Percentiles rank a stretch among this genome's conserved stretches.
These are phyloP conservation scores for Pichia sp. DNA, from an alignment of 1,139 yeast genomes.

Conservation along the genomic window DNA sequence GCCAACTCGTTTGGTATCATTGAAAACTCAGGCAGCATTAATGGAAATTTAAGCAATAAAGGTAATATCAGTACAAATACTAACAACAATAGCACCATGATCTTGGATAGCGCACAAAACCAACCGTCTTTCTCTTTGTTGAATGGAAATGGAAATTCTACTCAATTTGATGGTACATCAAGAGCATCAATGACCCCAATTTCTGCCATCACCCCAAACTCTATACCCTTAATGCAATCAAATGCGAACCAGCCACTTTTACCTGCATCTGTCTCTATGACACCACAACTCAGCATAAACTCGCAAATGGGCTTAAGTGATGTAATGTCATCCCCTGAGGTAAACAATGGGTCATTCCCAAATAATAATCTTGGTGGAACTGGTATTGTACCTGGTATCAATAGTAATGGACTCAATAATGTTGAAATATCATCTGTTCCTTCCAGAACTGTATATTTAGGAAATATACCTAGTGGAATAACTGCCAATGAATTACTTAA, in stretches of 20 bases:
- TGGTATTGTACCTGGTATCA: not conserved
- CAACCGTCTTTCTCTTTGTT: conserved; percentile 4
- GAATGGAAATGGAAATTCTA: conserved; percentile 1
- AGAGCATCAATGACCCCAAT: not conserved
- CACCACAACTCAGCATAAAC: conserved; percentile 14
- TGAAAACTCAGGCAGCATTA: conserved; percentile 1
- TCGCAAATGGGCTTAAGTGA: conserved; percentile 11
- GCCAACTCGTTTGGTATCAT: conserved; percentile 8
- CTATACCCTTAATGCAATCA: conserved; percentile 7
- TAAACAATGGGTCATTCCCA: not conserved
- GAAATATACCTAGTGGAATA: conserved; percentile 78
- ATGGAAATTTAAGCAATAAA: no score
- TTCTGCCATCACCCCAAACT: conserved; percentile 2
- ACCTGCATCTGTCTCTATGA: conserved; percentile 13
- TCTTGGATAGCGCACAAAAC: no score
- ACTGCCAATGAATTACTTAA: conserved; percentile 77
- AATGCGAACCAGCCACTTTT: conserved; percentile 2
- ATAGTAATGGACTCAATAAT: not conserved
- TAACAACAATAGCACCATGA: no score
- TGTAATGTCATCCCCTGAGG: conserved; percentile 6
- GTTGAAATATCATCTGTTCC: conserved; percentile 29
- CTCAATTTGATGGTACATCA: conserved; percentile 1
- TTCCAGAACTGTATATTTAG: conserved; percentile 83
- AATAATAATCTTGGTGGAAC: not conserved
- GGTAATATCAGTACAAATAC: no score